These are phyloP conservation scores for Parietaria judaica DNA, from an alignment of 306 rosid genomes.

Conservation along the genomic window DNA sequence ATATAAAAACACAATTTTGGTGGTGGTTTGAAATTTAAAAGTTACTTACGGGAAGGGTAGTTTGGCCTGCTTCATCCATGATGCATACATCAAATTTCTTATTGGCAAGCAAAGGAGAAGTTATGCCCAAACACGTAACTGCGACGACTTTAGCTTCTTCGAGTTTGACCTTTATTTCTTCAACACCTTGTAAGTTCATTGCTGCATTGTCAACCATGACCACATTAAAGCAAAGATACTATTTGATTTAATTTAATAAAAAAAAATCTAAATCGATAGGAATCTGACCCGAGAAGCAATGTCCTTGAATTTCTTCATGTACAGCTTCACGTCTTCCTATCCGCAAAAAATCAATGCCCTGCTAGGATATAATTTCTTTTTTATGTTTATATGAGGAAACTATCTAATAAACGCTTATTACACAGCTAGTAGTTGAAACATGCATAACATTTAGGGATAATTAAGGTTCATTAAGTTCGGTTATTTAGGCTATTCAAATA, in stretches of 20 bases:
- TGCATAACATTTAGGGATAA: no score
- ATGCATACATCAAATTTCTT: conserved; percentile 87
- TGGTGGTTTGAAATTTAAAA: no score
- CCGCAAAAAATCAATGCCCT: conserved; percentile 82
- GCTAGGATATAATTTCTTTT: conserved; percentile 21
- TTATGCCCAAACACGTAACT: conserved; percentile 82
- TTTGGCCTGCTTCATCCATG: conserved; percentile 99
- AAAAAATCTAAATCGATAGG: conserved; percentile 1
- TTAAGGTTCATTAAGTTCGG: no score
- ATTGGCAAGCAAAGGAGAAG: conserved; percentile 68
- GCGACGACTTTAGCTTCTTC: conserved; percentile 90
- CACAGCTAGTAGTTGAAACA: no score
- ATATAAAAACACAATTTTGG: no score
- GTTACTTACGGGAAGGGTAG: conserved; percentile 76
- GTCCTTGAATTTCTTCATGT: conserved; percentile 66
- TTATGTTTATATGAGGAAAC: no score
- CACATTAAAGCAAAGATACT: conserved; percentile 21
- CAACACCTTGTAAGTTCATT: conserved; percentile 43
- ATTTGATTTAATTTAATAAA: conserved; percentile 16
- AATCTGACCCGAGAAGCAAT: conserved; percentile 76
- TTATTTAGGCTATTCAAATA: no score
- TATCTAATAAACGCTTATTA: no score
- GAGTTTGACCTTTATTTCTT: conserved; percentile 56
- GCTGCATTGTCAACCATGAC: conserved; percentile 33
- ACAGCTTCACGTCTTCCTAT: conserved; percentile 78